Evolutionary conservation across 177 flowering plant species (phyloP).

Genomic region (Telopea speciosissima): DNA sequence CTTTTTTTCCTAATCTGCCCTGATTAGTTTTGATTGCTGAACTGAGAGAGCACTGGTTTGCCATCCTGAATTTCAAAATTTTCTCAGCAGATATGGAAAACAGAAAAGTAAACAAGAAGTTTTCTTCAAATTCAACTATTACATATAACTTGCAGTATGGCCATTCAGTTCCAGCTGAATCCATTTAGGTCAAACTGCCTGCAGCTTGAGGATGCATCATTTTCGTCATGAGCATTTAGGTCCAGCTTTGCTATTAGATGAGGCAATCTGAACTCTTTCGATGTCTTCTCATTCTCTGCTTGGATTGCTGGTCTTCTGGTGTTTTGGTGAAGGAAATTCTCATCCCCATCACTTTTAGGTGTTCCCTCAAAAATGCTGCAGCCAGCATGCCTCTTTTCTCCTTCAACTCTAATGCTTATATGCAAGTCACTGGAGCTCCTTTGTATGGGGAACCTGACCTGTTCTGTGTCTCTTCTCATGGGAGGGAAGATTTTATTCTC

Average conservation of each 20-base stretch:
- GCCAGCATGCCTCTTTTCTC: conserved; percentile 23
- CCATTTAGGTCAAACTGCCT: conserved; percentile 81
- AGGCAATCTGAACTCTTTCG: conserved; percentile 1
- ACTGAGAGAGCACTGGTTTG: neutral
- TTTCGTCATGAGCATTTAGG: conserved; percentile 53
- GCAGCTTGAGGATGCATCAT: conserved; percentile 44
- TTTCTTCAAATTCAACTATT: neutral
- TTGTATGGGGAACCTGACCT: conserved; percentile 4
- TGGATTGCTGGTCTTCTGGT: conserved; percentile 13
- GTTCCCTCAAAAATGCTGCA: conserved; percentile 19
- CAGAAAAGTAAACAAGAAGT: neutral
- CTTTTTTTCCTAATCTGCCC: neutral
- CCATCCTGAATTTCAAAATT: neutral
- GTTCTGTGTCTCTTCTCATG: conserved; percentile 9
- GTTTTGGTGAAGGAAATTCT: conserved; percentile 17
- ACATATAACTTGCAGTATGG: neutral
- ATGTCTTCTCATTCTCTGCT: conserved; percentile 12
- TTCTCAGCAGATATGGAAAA: neutral
- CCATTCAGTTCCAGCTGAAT: conserved; percentile 65
- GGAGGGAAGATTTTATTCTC: conserved; percentile 10
- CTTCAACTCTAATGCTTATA: conserved; percentile 43
- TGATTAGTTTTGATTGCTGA: neutral
- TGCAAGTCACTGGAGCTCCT: conserved; percentile 36
- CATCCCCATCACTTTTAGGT: conserved; percentile 21
- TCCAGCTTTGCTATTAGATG: conserved; percentile 25